Base-by-base conservation (phyloP, 75 land plant species). In the Selaginella tamariscina region DNA sequence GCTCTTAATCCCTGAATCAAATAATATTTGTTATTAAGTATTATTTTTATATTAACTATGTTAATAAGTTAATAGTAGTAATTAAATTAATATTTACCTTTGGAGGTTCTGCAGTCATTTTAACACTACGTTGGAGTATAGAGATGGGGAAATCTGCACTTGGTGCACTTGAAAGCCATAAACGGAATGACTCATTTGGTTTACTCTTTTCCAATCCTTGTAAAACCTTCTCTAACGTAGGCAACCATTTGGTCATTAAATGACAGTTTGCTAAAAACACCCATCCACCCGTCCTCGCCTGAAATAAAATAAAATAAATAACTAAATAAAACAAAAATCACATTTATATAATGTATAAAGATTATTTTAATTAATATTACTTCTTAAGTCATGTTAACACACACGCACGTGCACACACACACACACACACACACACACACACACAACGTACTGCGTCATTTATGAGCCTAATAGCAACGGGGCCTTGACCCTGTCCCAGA, bases 81-180 rank as follows among this genome's bases (percentile, higher is more conserved):
- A 56, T 13, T 69, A 9, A 28, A 8, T 29, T 2, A 1, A 1
- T 1, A 2, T 24, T 26, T 33, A 74, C 76, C 72, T 74, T 74
- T 23, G 76, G 76, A 27, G 76, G 76, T 27, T 74, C 76, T 63
- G 76, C 76, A 28, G 76, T 74, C 76, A 74, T 74, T 54, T 74
- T 74, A 2, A 74, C 76, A 64, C 76, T 74, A 1, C 72, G 65
- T 64, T 74, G 76, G 1, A 74, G 31, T 2, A 74, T 74, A 30
- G 73, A 71, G 44, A 74, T 74, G 8, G 76, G 76, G 49, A 74
- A 74, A 44, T 74, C 66, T 20, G 68, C 71, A 63, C 30, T 74
- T 0, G 76, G 76, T 33, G 56, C 76, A 49, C 76, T 74, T 39
- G 76, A 74, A 15, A 74, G 72, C 76, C 76, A 74, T 44, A 74